phyloP scores from a whole-genome alignment of 176 grass and related monocot species.

The Aegilops longissima region DNA sequence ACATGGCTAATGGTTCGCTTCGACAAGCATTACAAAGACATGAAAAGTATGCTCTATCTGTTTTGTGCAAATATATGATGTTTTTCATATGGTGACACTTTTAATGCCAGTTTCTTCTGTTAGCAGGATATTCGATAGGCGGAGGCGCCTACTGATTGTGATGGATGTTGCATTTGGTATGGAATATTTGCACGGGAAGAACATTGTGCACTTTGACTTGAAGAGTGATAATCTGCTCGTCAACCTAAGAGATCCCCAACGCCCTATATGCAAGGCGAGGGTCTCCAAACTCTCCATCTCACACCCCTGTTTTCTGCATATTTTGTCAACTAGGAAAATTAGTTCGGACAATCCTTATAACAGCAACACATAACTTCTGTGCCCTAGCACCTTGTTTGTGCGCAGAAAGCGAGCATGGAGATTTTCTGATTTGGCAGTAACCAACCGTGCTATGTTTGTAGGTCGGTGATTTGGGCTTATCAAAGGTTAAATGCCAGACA shows the following conservation, averaged over 20 bases:
- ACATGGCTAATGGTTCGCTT: slow-evolving; percentile 98
- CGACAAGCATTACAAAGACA: slow-evolving; percentile 90
- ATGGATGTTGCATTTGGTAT: slow-evolving; percentile 99
- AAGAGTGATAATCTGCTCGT: slow-evolving; percentile 99
- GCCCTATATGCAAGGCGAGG: slow-evolving; percentile 96
- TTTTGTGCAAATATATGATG: slow-evolving; percentile 15
- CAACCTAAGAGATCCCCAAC: slow-evolving; percentile 89
- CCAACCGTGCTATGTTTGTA: slow-evolving; percentile 32
- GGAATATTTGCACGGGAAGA: slow-evolving; percentile 98
- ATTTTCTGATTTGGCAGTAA: slow-evolving; percentile 2
- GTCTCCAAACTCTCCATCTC: not conserved
- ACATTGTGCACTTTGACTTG: slow-evolving; percentile 96
- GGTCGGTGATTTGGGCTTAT: slow-evolving; percentile 98
- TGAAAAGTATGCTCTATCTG: slow-evolving; percentile 65
- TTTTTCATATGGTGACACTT: slow-evolving; percentile 9
- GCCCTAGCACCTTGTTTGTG: not conserved
- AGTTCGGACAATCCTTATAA: not conserved
- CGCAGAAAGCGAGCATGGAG: not conserved
- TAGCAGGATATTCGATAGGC: slow-evolving; percentile 74
- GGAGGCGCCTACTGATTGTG: slow-evolving; percentile 73
- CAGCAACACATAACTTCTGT: not conserved
- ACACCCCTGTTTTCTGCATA: not conserved
- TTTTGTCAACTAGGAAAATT: not conserved
- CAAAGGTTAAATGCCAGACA: slow-evolving; percentile 93
- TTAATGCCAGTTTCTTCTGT: slow-evolving; percentile 46